Evolutionary conservation across 441 rosid species (phyloP), one percentile per base, ranked within the genome.

Genomic region (Eruca vesicaria): DNA sequence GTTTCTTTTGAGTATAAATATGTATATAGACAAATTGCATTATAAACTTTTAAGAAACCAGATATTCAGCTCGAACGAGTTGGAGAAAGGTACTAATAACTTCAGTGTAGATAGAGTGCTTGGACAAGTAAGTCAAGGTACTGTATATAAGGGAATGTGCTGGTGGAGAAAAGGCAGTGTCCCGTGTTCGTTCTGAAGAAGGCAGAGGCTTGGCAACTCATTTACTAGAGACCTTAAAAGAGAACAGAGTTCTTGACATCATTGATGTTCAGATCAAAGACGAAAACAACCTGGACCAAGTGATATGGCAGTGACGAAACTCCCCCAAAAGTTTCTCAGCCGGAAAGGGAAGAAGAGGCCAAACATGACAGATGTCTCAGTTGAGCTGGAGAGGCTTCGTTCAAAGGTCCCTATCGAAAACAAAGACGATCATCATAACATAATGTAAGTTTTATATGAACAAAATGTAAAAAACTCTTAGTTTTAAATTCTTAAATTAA

Each of bases 41-140:
- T 32, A 32, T 32, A 32, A 7, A 32, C 7, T 32, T 6, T 1
- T 2, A 32, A 32, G 35, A 32, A 32, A 32, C 7, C 35, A 32
- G 35, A 32, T 32, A 52, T 82, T 81, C 36, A 62, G 62, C 2
- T 73, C 60, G 1, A 68, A 71, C 6, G 85, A 85, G 53, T 77
- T 83, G 12, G 53, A 79, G 52, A 75, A 57, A 41, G 88, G 81
- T 3, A 83, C 85, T 2, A 67, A 79, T 35, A 75, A 78, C 41
- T 83, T 63, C 4, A 15, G 67, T 8, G 65, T 63, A 2, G 58
- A 52, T 9, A 33, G 77, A 52, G 66, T 84, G 21, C 53, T 82
- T 4, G 85, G 84, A 10, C 65, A 43, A 9, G 88, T 84, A 4
- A 80, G 86, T 26, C 74, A 70, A 16, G 86, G 83, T 5, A 79